Evolutionary conservation across 73 alveolate genomes (phyloP), one percentile per base, ranked within the genome.

Genomic region (Paramecium bursaria): DNA sequence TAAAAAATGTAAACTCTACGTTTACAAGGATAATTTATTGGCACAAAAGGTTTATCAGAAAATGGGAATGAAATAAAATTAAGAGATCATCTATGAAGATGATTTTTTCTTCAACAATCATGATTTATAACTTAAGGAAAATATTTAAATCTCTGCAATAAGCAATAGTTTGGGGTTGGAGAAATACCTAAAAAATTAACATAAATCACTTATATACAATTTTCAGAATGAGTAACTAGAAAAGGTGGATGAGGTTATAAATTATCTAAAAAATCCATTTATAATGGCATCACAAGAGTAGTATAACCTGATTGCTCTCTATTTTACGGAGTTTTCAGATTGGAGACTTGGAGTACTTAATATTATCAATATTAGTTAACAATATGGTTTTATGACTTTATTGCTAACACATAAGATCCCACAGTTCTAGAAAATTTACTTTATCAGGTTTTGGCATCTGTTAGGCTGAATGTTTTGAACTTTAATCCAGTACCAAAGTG

Each of bases 291-390:
- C 27, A 4, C 26, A n/a, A n/a, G 21, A 39, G 3, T 21, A 44
- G 7, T 22, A 67, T 17, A 39, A 67, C 44, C 21, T 67, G 48
- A 67, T 33, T 31, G 82, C 60, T 39, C 21, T 67, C 10, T 67
- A 35, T 39, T 67, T 67, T 47, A 35, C 44, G 3, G 82, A 67
- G 21, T 67, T 33, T 67, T 25, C 50, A 25, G 82, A 67, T 67
- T 67, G 82, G 82, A 67, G 82, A 3, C 19, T 39, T 67, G 82
- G 82, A 67, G 55, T 67, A 35, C n/a, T n/a, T 39, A 30, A 4
- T 2, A 11, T 27, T 27, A 57, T 23, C 33, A 30, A 10, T 23
- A 13, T 30, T 57, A 57, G 76, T 17, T 57, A 9, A 57, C 33
- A 19, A 17, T 67, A 1, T 67, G 82, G 82, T 67, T 67, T 7